Evolutionary conservation across 805 yeast species (phyloP), one percentile per base, ranked within the genome.

Genomic region (Yamadazyma scolyti): DNA sequence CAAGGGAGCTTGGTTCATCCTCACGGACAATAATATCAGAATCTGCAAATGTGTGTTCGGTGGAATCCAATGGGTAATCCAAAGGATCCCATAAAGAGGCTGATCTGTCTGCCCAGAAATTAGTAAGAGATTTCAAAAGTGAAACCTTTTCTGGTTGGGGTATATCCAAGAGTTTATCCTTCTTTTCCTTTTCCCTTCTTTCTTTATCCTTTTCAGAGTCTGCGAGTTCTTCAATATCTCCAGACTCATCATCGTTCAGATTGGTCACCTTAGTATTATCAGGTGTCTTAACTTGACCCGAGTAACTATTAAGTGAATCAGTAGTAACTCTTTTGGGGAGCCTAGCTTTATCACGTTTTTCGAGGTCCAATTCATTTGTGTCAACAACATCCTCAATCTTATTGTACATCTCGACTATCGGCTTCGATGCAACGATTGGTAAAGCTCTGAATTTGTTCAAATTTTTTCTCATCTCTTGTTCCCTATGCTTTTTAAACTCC

Each of bases 41-140:
- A 50, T 94, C 97, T 12, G 86, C 87, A 64, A 93, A 93, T 1
- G 90, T 76, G 53, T 93, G 97, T 50, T 93, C 97, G 0, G 82
- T 72, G 0, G 88, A 72, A 23, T 61, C 71, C 33, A 89, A 65
- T 2, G 97, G 96, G 56, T 88, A 89, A 12, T 75, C 81, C 20
- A 93, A 64, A 0, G 96, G 95, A 43, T 85, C 88, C 97, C 97
- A 94, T 13, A 93, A 69, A 2, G 94, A 82, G 1, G 97, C 93
- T 1, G 97, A 85, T 47, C 98, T 66, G 58, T 93, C 97, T 1
- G 97, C 97, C 97, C 97, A 93, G 56, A 93, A 93, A 46, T 80
- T 86, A 0, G 95, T 76, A 34, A 94, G 63, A 0, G 95, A 78
- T 46, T 84, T 86, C 62, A 93, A 73, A 20, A 93, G 56, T 1